Evolutionary conservation across 257 asterid genomes (phyloP).

Genomic region (Primulina tabacum): DNA sequence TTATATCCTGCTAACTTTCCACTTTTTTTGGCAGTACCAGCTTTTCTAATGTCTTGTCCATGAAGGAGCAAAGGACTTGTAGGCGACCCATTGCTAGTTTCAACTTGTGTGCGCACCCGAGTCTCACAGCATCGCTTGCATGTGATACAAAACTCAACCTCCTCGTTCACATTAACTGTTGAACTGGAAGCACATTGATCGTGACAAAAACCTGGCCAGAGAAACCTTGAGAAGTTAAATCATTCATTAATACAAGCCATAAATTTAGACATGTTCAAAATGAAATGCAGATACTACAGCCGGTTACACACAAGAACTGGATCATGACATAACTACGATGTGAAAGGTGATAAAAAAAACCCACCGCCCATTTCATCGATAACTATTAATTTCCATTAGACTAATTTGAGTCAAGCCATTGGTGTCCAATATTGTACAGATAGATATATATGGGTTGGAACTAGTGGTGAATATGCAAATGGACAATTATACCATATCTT

Average conservation of each 20-base stretch:
- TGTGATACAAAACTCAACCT: constrained; percentile 34
- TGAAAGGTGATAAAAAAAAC: not conserved
- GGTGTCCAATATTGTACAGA: too few relatives aligned
- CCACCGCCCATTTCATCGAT: too few relatives aligned
- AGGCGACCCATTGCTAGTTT: constrained; percentile 43
- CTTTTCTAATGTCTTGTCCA: constrained; percentile 36
- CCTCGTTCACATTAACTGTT: constrained; percentile 34
- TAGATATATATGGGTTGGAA: too few relatives aligned
- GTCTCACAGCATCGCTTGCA: constrained; percentile 60
- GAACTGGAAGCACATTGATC: constrained; percentile 54
- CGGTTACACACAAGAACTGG: constrained; percentile 6
- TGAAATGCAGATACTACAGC: constrained; percentile 4
- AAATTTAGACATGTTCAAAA: constrained; percentile 5
- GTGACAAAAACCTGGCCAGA: constrained; percentile 65
- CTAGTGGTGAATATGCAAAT: too few relatives aligned
- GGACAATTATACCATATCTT: too few relatives aligned
- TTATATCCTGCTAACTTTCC: constrained; percentile 28
- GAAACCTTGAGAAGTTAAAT: constrained; percentile 16
- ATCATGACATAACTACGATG: not conserved
- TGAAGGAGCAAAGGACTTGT: constrained; percentile 56
- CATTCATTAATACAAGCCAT: constrained; percentile 7
- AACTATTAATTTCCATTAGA: too few relatives aligned
- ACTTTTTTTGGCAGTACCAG: constrained; percentile 30
- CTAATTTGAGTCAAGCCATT: too few relatives aligned
- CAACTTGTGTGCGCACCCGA: constrained; percentile 32